Percentiles rank a stretch among this genome's conserved stretches.
Evolutionary conservation across 805 yeast species (phyloP).

Genomic region (Candida verbasci): DNA sequence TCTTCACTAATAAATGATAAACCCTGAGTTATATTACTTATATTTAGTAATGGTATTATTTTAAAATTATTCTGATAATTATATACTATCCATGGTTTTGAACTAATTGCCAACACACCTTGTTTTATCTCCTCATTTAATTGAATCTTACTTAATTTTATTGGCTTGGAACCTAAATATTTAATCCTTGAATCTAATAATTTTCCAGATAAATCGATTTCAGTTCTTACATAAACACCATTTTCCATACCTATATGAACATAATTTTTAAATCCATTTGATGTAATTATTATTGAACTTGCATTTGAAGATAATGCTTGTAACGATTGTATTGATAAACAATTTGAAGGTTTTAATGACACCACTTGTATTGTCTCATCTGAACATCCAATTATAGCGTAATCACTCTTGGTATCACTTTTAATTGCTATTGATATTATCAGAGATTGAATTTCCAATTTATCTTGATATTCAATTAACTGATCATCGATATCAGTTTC

Average conservation of each 20-base stretch:
- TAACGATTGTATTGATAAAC: constrained; percentile 56
- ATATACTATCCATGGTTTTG: constrained; percentile 54
- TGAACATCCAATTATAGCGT: constrained; percentile 65
- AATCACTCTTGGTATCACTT: constrained; percentile 45
- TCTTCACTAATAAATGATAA: constrained; percentile 62
- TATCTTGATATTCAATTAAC: constrained; percentile 65
- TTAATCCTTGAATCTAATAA: constrained; percentile 60
- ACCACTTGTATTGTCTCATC: constrained; percentile 68
- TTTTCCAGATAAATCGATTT: constrained; percentile 57
- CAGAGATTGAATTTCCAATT: constrained; percentile 48
- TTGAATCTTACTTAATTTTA: constrained; percentile 41
- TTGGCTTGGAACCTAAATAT: constrained; percentile 69
- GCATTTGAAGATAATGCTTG: constrained; percentile 59
- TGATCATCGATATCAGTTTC: constrained; percentile 63
- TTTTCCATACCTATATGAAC: constrained; percentile 80
- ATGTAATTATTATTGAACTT: constrained; percentile 22
- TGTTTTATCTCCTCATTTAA: constrained; percentile 14
- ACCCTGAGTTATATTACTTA: constrained; percentile 41
- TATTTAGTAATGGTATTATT: constrained; percentile 45
- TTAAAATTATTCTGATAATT: constrained; percentile 30
- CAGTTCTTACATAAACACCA: constrained; percentile 71
- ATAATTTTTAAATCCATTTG: constrained; percentile 18
- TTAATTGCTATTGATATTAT: constrained; percentile 44
- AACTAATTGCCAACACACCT: constrained; percentile 46
- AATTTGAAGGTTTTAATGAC: constrained; percentile 54